Conservation (phyloP, 2,329 filamentous ascomycete species). For the Trichoderma aggressivum region DNA sequence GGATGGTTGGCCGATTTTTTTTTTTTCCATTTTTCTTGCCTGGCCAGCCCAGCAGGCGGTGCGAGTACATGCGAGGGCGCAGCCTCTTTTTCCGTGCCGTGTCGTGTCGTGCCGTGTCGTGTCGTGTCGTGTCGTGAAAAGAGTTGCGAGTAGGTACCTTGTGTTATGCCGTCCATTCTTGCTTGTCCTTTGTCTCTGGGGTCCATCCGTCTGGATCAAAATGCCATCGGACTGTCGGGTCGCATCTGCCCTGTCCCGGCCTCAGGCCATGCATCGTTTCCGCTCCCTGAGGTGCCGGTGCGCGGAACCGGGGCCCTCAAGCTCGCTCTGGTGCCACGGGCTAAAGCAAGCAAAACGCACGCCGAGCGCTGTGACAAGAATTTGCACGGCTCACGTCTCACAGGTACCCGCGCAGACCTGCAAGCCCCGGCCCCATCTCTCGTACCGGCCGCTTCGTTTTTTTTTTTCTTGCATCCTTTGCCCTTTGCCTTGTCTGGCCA, state of each 20-base stretch:
- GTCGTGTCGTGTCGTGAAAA: too few relatives aligned
- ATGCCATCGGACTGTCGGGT: neutral
- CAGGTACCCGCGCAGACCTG: constrained; percentile 7
- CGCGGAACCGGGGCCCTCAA: neutral
- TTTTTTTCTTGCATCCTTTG: neutral
- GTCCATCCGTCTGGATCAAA: neutral
- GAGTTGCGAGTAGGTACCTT: neutral
- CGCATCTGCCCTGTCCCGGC: neutral
- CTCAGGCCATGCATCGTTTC: neutral
- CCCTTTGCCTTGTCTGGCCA: constrained; percentile 1
- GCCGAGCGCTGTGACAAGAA: neutral
- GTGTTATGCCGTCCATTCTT: neutral
- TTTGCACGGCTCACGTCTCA: constrained; percentile 12
- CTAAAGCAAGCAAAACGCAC: neutral
- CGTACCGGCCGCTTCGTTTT: neutral
- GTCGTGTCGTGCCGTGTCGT: neutral
- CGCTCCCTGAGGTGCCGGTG: constrained; percentile 1
- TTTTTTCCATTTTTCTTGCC: neutral
- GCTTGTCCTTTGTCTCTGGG: neutral
- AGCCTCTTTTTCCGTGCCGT: neutral
- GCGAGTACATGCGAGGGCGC: constrained; percentile 12
- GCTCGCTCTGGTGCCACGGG: neutral
- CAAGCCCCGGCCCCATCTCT: constrained; percentile 2
- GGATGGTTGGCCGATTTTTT: constrained; percentile 9
- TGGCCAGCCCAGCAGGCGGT: neutral